Evolutionary conservation across 768 basidiomycete species (phyloP).

Genomic region (Russula vinacea): DNA sequence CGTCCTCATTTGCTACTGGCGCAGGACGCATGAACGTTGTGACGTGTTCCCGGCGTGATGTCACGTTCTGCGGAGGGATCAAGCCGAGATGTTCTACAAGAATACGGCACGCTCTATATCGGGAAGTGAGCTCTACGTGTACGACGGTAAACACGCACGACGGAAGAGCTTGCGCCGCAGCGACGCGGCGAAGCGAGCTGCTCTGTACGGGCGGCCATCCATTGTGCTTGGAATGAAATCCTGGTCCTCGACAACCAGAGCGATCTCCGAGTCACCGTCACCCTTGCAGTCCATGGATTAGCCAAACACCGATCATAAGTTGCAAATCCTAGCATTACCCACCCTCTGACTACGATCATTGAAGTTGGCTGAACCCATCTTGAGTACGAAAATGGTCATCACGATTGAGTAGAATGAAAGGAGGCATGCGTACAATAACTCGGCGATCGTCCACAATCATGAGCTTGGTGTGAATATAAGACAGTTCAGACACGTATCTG

Average conservation of each 20-base stretch:
- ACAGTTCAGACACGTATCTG: constrained; percentile 75
- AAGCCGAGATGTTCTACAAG: constrained; percentile 80
- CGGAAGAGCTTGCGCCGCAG: constrained; percentile 80
- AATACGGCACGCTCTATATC: constrained; percentile 15
- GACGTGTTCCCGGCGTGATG: constrained; percentile 42
- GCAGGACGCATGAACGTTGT: constrained; percentile 75
- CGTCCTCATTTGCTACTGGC: constrained; percentile 66
- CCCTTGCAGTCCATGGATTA: constrained; percentile 50
- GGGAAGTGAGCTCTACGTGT: not conserved
- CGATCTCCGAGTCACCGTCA: constrained; percentile 94
- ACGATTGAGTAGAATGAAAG: not conserved
- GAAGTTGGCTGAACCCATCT: constrained; percentile 94
- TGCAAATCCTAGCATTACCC: constrained; percentile 6
- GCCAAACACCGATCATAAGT: not conserved
- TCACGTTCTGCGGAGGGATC: constrained; percentile 64
- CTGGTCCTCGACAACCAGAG: constrained; percentile 84
- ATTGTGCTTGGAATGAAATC: constrained; percentile 73
- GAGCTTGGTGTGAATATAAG: constrained; percentile 84
- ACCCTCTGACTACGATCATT: constrained; percentile 85
- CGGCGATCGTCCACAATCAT: constrained; percentile 93
- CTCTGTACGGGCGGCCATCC: constrained; percentile 73
- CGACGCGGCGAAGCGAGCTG: constrained; percentile 75
- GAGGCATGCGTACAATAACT: constrained; percentile 65
- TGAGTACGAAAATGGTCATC: constrained; percentile 2
- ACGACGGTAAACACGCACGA: constrained; percentile 44